Base-by-base conservation (phyloP, 495 filamentous ascomycete species). In the Elaphomyces granulatus region DNA sequence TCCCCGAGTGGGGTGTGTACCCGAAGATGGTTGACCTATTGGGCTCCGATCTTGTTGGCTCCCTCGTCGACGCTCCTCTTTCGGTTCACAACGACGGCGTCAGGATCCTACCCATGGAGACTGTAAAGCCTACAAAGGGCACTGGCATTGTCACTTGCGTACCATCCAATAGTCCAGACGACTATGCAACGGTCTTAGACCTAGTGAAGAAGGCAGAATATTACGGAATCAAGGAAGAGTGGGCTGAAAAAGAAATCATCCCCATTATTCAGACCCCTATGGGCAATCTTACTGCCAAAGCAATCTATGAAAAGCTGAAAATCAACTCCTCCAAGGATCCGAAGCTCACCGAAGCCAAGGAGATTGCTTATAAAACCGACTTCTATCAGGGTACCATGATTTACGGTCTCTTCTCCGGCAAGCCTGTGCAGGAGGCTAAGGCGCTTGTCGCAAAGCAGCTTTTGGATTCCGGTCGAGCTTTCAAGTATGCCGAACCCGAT, bases 81-180 rank as follows among this genome's bases (percentile, higher is more conserved):
- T 90, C 84, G n/a, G 70, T 92, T 43, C 83, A 94, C 60, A 78
- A 70, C 35, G 67, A 81, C 30, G 79, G 79, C 50, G 81, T 98
- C 33, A 71, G 82, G 19, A 84, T 98, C 45, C 66, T 98, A 40
- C 90, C 90, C 17, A 98, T 98, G 90, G 87, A 93, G 28, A 74
- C 81, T 2, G 85, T 96, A 36, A 79, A 87, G 37, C 77, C 83
- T 12, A 79, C 79, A 42, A 98, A 98, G 67, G 90, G 90, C 48
- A 98, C 90, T 31, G 90, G 86, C 57, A 86, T 98, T 23, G 90
- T 98, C 35, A 93, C 87, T 3, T 95, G 75, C 15, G 90, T 98
- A 9, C 90, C 90, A 19, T 92, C 83, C 1, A 87, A 98, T 61
- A 90, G 83, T 45, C 90, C 90, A 2, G 88, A 98, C 49, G 90